A percentile compares a stretch with the other conserved stretches of the same genome.
These are phyloP conservation scores for Gorgonomyces haynaldii DNA, from an alignment of 192 early-diverging fungal genomes.

Conservation along the genomic window DNA sequence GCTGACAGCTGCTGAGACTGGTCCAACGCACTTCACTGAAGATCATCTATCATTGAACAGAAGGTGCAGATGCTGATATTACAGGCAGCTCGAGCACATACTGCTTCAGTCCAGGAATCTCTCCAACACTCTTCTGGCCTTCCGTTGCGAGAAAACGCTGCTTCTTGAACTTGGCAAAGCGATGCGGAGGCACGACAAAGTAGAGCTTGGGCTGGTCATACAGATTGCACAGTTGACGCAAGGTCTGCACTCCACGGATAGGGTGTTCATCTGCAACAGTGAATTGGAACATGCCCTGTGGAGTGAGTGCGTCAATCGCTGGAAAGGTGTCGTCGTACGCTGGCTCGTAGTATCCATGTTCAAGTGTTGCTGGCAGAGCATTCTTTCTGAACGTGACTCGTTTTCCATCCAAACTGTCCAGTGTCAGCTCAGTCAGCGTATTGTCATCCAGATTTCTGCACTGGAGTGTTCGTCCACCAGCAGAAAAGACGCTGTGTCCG, in stretches of 20 bases:
- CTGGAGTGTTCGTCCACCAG: slow-evolving; percentile 16
- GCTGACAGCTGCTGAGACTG: too few species aligned
- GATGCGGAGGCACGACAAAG: slow-evolving; percentile 8
- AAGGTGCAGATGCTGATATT: neutral
- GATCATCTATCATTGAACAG: too few species aligned
- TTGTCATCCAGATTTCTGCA: slow-evolving; percentile 8
- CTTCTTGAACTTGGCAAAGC: slow-evolving; percentile 7
- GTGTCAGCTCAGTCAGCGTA: slow-evolving; percentile 4
- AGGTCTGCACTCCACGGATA: slow-evolving; percentile 8
- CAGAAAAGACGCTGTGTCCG: slow-evolving; percentile 15
- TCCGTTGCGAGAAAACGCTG: slow-evolving; percentile 8
- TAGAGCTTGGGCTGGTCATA: slow-evolving; percentile 6
- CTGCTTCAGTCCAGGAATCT: slow-evolving; percentile 12
- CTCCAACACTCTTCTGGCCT: neutral
- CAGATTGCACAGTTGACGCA: slow-evolving; percentile 5
- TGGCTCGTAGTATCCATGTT: slow-evolving; percentile 11
- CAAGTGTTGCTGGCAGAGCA: slow-evolving; percentile 8
- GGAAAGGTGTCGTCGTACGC: slow-evolving; percentile 14
- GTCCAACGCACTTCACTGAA: too few species aligned
- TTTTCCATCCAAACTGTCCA: slow-evolving; percentile 4
- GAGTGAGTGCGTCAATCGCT: slow-evolving; percentile 16
- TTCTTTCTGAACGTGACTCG: slow-evolving; percentile 11
- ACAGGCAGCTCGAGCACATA: slow-evolving; percentile 14
- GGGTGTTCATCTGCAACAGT: slow-evolving; percentile 18
- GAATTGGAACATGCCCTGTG: slow-evolving; percentile 23